phyloP scores from a whole-genome alignment of 2,329 filamentous ascomycete genomes.

The Ceratocystis huliohia region DNA sequence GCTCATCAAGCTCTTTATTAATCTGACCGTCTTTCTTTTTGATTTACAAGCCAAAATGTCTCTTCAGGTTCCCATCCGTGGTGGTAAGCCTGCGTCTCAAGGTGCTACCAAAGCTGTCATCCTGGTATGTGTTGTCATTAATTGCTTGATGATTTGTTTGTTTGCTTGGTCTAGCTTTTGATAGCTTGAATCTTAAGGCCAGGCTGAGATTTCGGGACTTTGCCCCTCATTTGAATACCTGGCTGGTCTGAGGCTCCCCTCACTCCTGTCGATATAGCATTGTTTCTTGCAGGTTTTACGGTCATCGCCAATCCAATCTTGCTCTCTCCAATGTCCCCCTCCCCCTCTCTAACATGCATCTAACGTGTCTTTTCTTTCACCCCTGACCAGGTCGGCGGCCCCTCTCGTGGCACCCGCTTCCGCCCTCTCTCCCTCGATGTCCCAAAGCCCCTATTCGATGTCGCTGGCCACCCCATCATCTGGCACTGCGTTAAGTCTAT shows the following conservation, averaged over 20 bases:
- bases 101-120: conserved; percentile 75
- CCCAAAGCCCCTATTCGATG: conserved; percentile 97
- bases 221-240: conserved; percentile 5
- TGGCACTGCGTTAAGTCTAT: conserved; percentile 93
- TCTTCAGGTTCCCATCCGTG: conserved; percentile 40
- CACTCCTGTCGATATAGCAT: background rate
- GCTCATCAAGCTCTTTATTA: background rate
- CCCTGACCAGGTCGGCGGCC: conserved; percentile 65
- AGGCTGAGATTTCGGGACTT: background rate
- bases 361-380: conserved; percentile 24
- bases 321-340: background rate
- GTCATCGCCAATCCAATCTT: background rate
- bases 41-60: conserved; percentile 9
- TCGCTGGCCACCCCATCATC: conserved; percentile 95
- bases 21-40: conserved; percentile 5
- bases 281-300: background rate
- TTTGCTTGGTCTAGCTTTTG: background rate
- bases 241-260: background rate
- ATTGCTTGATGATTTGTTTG: background rate
- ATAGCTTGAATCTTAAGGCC: too few species aligned
- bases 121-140: conserved; percentile 45
- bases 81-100: conserved; percentile 35
- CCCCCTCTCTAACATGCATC: conserved; percentile 22
- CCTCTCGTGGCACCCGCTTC: conserved; percentile 90
- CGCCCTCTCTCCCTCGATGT: conserved; percentile 88